Evolutionary conservation across 2,329 filamentous ascomycete species (phyloP).

Genomic region (Penicillium sp.): DNA sequence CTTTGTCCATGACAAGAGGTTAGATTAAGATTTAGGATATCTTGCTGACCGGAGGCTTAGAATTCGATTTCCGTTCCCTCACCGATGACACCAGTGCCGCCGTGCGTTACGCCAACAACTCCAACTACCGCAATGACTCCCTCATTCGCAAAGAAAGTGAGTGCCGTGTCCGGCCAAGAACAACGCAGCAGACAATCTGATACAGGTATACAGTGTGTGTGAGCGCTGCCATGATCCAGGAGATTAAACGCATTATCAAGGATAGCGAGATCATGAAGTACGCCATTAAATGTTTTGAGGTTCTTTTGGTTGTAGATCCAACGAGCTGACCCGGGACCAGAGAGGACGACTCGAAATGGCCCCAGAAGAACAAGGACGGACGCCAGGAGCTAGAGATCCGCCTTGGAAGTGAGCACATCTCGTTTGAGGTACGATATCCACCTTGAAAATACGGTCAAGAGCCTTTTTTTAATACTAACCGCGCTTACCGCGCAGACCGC

Average conservation of each 20-base stretch:
- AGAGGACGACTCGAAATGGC: constrained; percentile 98
- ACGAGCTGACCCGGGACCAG: constrained; percentile 51
- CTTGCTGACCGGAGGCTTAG: constrained; percentile 52
- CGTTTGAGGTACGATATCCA: constrained; percentile 74
- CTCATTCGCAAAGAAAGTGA: constrained; percentile 98
- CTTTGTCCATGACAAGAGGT: not conserved
- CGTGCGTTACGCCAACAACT: constrained; percentile 98
- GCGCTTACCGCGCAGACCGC: constrained; percentile 68
- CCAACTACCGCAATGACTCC: constrained; percentile 98
- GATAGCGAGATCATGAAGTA: constrained; percentile 97
- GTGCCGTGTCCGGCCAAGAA: constrained; percentile 39
- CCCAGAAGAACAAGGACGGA: constrained; percentile 98
- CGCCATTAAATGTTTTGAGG: constrained; percentile 24
- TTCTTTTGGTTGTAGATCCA: constrained; percentile 17
- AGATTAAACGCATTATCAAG: constrained; percentile 97
- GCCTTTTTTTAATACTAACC: constrained; percentile 1
- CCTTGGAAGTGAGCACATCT: constrained; percentile 92
- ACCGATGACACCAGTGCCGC: constrained; percentile 92
- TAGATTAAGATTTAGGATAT: constrained; percentile 18
- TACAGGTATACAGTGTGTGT: constrained; percentile 76
- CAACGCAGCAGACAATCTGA: constrained; percentile 1
- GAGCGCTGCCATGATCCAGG: constrained; percentile 83
- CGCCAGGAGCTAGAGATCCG: constrained; percentile 95
- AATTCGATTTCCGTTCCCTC: constrained; percentile 94
- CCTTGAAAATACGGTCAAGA: constrained; percentile 4